Base-by-base conservation (phyloP, 108 stramenopile genomes). In the Pinguiococcus pyrenoidosus region DNA sequence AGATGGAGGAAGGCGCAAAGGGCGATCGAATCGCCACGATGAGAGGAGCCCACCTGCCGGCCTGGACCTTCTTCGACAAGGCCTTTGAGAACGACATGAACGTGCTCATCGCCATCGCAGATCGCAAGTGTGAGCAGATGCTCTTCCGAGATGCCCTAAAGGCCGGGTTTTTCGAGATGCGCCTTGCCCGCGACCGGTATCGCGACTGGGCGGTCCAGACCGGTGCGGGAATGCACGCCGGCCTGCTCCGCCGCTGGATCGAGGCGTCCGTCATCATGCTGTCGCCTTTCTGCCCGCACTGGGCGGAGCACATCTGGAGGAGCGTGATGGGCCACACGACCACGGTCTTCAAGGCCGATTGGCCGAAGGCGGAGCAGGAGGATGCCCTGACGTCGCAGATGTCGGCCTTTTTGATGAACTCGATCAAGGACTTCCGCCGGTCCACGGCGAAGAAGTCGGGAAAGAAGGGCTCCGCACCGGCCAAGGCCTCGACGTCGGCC, bases 31-130 rank as follows among this genome's bases (percentile, higher is more conserved):
- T n/a, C n/a, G n/a, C n/a, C n/a, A n/a, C n/a, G n/a, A n/a, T n/a
- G n/a, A n/a, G n/a, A n/a, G n/a, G n/a, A n/a, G n/a, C n/a, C n/a
- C n/a, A n/a, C n/a, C n/a, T n/a, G n/a, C n/a, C n/a, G n/a, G n/a
- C n/a, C n/a, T n/a, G n/a, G n/a, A n/a, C n/a, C 20, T 74, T 74
- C 49, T 33, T 62, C 32, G 71, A 75, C 46, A 44, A 30, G 12
- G 87, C 91, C 27, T 73, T 97, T 40, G 38, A 75, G 22, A 91
- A 90, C 55, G 87, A 92, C 46, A 89, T 84, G 22, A 83, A 86
- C 50, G 72, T 80, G 29, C 65, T 85, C 29, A 68, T 90, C 23
- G 73, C 44, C 69, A 71, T 23, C 16, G 26, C 62, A 13, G 56
- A 55, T 17, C 47, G 35, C 10, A 32, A 40, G 1, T 65, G 32